These are phyloP conservation scores for Saccharomycopsis sp. DNA, from an alignment of 805 yeast species.

Conservation along the genomic window DNA sequence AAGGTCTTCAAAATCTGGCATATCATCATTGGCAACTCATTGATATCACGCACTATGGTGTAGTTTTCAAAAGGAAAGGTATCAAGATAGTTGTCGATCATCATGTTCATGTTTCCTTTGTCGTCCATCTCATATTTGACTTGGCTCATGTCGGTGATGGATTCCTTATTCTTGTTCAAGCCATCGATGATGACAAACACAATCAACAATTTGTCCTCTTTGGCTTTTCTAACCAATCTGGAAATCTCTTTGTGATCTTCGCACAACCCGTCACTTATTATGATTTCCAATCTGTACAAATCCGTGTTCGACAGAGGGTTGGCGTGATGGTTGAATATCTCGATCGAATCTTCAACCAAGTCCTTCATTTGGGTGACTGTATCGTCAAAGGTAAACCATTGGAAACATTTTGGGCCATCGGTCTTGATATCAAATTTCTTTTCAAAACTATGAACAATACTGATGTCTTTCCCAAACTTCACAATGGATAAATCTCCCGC, in stretches of 20 bases:
- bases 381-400: conserved; percentile 86
- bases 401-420: conserved; percentile 76
- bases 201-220: conserved; percentile 87
- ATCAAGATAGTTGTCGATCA: conserved; percentile 80
- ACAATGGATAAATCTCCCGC: conserved; percentile 89
- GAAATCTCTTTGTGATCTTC: conserved; percentile 85
- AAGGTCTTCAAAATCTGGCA: conserved; percentile 86
- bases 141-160: conserved; percentile 91
- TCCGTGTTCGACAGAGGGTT: conserved; percentile 42
- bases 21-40: conserved; percentile 86
- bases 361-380: conserved; percentile 74
- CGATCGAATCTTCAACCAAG: conserved; percentile 63
- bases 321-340: conserved; percentile 56
- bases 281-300: conserved; percentile 88
- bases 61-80: conserved; percentile 95
- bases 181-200: conserved; percentile 95
- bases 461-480: conserved; percentile 77
- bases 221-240: conserved; percentile 79
- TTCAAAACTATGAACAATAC: conserved; percentile 84
- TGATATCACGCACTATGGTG: conserved; percentile 83
- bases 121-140: conserved; percentile 64
- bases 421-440: conserved; percentile 67
- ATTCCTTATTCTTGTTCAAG: conserved; percentile 55
- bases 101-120: conserved; percentile 60
- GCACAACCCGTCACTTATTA: conserved; percentile 93